Evolutionary conservation across 2,329 filamentous ascomycete genomes (phyloP).

Genomic region (Colletotrichum higginsianum): DNA sequence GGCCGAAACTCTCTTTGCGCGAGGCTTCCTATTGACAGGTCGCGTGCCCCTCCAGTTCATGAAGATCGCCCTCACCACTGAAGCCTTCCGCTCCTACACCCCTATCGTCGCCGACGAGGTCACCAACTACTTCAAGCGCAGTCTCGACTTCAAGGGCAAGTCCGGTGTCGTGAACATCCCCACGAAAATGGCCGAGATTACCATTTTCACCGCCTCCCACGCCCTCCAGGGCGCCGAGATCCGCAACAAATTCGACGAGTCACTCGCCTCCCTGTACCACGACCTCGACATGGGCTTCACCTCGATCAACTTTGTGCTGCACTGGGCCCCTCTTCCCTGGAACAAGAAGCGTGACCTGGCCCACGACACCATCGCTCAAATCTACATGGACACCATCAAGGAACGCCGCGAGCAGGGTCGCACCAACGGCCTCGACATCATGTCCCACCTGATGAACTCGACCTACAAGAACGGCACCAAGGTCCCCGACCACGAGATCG

Average conservation of each 20-base stretch:
- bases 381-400: slow-evolving; percentile 87
- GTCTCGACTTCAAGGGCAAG: slow-evolving; percentile 75
- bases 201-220: slow-evolving; percentile 90
- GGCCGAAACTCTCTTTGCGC: background rate
- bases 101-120: slow-evolving; percentile 84
- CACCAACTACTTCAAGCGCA: slow-evolving; percentile 78
- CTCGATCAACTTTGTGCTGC: slow-evolving; percentile 90
- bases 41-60: slow-evolving; percentile 70
- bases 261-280: slow-evolving; percentile 87
- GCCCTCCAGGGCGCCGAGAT: slow-evolving; percentile 89
- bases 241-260: slow-evolving; percentile 83
- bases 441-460: slow-evolving; percentile 90
- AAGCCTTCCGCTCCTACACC: slow-evolving; percentile 82
- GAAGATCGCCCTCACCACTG: slow-evolving; percentile 84
- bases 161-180: slow-evolving; percentile 81
- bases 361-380: slow-evolving; percentile 83
- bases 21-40: slow-evolving; percentile 41
- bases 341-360: slow-evolving; percentile 86
- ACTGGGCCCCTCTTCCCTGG: slow-evolving; percentile 90
- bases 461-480: slow-evolving; percentile 85
- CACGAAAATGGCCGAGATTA: slow-evolving; percentile 85
- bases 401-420: slow-evolving; percentile 72
- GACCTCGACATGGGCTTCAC: slow-evolving; percentile 92
- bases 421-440: slow-evolving; percentile 80
- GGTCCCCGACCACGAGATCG: slow-evolving; percentile 87